These are phyloP conservation scores for Pythium scleroteichum DNA, from an alignment of 352 stramenopile species.

Conservation along the genomic window DNA sequence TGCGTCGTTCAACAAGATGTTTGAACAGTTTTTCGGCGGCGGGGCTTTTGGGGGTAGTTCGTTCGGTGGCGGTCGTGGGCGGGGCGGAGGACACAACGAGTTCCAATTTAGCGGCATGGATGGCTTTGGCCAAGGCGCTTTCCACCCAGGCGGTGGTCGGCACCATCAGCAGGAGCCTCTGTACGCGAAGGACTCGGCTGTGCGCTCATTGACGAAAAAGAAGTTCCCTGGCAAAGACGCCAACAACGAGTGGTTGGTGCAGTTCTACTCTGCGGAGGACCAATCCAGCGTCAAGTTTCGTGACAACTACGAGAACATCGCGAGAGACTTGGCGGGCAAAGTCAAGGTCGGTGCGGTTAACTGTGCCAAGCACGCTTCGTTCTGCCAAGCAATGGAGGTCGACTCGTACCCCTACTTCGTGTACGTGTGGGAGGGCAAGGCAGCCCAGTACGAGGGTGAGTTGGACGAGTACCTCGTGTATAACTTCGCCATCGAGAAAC, in stretches of 20 bases:
- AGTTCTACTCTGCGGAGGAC: slow-evolving; percentile 74
- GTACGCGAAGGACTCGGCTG: slow-evolving; percentile 62
- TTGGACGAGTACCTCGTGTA: slow-evolving; percentile 81
- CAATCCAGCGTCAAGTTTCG: slow-evolving; percentile 59
- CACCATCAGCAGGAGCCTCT: slow-evolving; percentile 40
- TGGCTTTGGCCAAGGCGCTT: slow-evolving; percentile 58
- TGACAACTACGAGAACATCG: slow-evolving; percentile 60
- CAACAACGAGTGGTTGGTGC: slow-evolving; percentile 82
- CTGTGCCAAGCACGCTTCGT: slow-evolving; percentile 59
- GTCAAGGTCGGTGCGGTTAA: slow-evolving; percentile 80
- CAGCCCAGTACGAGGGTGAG: slow-evolving; percentile 53
- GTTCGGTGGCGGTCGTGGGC: slow-evolving; percentile 31
- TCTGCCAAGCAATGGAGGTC: slow-evolving; percentile 53
- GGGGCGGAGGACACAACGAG: slow-evolving; percentile 52
- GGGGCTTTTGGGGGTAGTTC: slow-evolving; percentile 31
- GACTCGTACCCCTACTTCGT: slow-evolving; percentile 53
- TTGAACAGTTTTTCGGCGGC: slow-evolving; percentile 82
- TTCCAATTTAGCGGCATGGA: slow-evolving; percentile 85
- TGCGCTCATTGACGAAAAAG: slow-evolving; percentile 62
- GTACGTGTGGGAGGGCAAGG: slow-evolving; percentile 69
- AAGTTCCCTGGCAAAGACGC: slow-evolving; percentile 71
- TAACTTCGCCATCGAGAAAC: slow-evolving; percentile 84
- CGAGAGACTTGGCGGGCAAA: slow-evolving; percentile 63
- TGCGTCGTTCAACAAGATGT: slow-evolving; percentile 85
- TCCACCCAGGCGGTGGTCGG: slow-evolving; percentile 19